Conservation (phyloP, 768 basidiomycete genomes). For the Collybiopsis confluens region DNA sequence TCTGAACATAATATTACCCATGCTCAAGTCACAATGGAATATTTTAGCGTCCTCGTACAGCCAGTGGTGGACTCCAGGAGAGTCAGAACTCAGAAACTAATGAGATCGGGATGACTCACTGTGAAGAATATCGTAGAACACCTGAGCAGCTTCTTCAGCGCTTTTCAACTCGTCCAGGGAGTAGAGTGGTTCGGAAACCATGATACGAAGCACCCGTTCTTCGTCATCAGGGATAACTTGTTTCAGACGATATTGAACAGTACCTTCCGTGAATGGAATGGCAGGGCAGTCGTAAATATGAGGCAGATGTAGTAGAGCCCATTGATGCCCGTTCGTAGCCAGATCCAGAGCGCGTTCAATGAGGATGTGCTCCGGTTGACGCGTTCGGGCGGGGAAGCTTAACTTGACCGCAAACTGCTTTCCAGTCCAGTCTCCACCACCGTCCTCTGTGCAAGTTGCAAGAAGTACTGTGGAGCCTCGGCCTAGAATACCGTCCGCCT, state of each 20-base stretch:
- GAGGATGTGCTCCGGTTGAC: neutral
- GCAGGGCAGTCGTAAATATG: neutral
- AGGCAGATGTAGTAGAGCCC: constrained; percentile 6
- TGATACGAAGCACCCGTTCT: constrained; percentile 17
- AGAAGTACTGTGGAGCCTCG: neutral
- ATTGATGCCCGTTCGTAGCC: neutral
- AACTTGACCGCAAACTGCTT: neutral
- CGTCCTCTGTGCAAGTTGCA: neutral
- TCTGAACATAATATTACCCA: constrained; percentile 14
- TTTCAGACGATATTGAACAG: neutral
- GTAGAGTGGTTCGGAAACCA: neutral
- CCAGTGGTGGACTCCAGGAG: constrained; percentile 10
- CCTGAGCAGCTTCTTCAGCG: neutral
- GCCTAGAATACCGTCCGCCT: neutral
- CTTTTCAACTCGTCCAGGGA: neutral
- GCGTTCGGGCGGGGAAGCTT: neutral
- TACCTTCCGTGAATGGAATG: neutral
- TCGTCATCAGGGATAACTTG: constrained; percentile 5
- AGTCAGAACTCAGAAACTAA: no score
- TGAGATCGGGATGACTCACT: neutral
- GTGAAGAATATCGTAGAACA: constrained; percentile 7
- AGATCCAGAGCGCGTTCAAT: neutral
- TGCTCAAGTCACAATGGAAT: constrained; percentile 14
- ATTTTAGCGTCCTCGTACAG: constrained; percentile 7
- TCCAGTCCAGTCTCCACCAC: no score